Evolutionary conservation across 1,139 yeast genomes (phyloP), one percentile per base, ranked within the genome.

Genomic region (Nakaseomyces glabratus): DNA sequence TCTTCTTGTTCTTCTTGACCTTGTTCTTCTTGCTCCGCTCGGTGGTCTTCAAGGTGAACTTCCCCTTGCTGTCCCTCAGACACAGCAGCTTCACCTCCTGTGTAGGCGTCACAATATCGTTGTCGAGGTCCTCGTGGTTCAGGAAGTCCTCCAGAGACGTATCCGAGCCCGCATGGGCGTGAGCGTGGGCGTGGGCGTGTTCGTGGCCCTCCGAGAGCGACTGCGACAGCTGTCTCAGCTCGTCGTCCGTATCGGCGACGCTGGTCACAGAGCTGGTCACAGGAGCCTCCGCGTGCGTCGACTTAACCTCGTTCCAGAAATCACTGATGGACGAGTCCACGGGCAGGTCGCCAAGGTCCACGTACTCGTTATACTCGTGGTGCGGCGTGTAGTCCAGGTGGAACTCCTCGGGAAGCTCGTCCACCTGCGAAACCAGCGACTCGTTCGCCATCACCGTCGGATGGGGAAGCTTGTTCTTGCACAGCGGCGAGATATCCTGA

Each of bases 261-360:
- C n/a, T 18, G 15, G 20, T 4, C 4, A 21, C 10, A 11, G 30
- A 10, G 18, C 9, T 18, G 5, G 15, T 11, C 9, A n/a, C 21
- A 12, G 44, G 33, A 3, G 47, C 44, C 17, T 45, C 51, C 34
- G 45, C 48, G 11, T 38, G 39, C 7, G 51, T 45, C 14, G 37
- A 31, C 4, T 42, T 44, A 11, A 52, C 55, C 30, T 51, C 57
- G 28, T 52, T 52, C 59, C 59, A 53, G 37, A 53, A 55, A 34
- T 55, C 58, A 17, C 44, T 42, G 35, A 44, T 48, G 22, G 34
- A 16, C 12, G 34, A 7, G 26, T 30, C 20, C 14, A 26, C 30
- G 8, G 28, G 21, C 22, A 22, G 24, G 28, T 30, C 20, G 10
- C 33, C 26, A 16, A 19, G 7, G 28, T 20, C 18, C 30, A 26